Percentiles rank a stretch among this genome's conserved stretches.
Evolutionary conservation across 176 grass and related monocot species (phyloP).

Genomic region (Oropetium thomaeum): DNA sequence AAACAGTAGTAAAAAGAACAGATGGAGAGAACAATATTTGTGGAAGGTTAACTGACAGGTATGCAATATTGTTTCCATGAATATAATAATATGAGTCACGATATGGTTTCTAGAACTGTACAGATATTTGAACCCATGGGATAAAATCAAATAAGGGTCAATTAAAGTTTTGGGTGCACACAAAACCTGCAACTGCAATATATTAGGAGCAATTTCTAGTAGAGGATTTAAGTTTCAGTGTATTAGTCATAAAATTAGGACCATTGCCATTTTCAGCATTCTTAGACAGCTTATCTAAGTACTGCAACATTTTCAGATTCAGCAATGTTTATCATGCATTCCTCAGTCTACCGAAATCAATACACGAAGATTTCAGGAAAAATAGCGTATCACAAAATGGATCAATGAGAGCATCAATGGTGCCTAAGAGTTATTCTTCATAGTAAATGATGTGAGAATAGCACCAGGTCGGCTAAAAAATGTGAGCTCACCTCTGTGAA

Average conservation of each 20-base stretch:
- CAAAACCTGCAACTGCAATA: neutral
- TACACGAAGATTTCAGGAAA: neutral
- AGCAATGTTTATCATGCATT: neutral
- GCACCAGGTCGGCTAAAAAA: neutral
- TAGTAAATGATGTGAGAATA: neutral
- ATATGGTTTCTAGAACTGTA: neutral
- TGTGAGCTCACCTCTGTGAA: slow-evolving; percentile 1
- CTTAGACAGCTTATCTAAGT: neutral
- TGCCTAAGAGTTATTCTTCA: neutral
- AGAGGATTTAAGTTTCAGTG: neutral
- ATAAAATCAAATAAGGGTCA: neutral
- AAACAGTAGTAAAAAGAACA: neutral
- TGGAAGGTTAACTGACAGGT: too few species aligned
- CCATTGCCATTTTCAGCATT: neutral
- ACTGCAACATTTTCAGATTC: neutral
- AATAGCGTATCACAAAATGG: neutral
- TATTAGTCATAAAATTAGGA: neutral
- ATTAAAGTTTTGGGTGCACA: neutral
- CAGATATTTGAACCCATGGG: neutral
- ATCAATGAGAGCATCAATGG: neutral
- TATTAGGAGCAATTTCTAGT: neutral
- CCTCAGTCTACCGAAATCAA: too few species aligned
- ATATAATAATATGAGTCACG: neutral
- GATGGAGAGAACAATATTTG: neutral
- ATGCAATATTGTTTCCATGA: too few species aligned